Evolutionary conservation across 768 basidiomycete genomes (phyloP), one percentile per base, ranked within the genome.

Genomic region (Neoboletus brunneissimus): DNA sequence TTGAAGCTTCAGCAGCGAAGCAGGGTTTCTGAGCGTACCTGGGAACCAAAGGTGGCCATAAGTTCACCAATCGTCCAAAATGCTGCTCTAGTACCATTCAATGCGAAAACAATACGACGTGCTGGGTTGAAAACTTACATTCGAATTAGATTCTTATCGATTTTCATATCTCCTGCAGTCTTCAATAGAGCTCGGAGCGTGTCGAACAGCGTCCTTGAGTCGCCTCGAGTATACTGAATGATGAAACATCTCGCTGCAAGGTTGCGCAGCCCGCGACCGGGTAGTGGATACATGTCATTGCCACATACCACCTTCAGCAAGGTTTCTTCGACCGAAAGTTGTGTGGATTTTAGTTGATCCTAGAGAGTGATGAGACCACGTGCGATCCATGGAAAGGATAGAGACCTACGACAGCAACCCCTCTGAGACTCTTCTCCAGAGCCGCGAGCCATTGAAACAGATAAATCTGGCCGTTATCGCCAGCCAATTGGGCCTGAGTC

Each of bases 41-140:
- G 91, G 5, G 86, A 78, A 5, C 96, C 96, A 67, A 88, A 91
- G 7, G 76, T 77, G 27, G 76, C 81, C 90, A 98, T 98, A 9
- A 98, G 72, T 68, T 96, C 93, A 4, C 94, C 95, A 23, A 95
- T 83, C 57, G 88, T 88, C 58, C 87, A 91, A 67, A 94, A 86
- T 4, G 91, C 86, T 12, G 93, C 90, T 57, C 92, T 94, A 50
- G 27, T 57, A 60, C 44, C 45, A 51, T 55, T 62, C 42, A 53
- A 5, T 54, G 11, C 6, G 38, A 54, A 40, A 16, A 52, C 22
- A 42, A 48, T 23, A 53, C 15, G 18, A 11, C 40, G 42, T 15
- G 18, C 16, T 22, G 31, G 16, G 20, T 27, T 16, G 44, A 41
- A 48, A 16, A 69, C 88, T 64, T 65, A 91, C 89, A 88, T 86